phyloP scores from a whole-genome alignment of 169 alveolate genomes.

The Perkinsus olseni region DNA sequence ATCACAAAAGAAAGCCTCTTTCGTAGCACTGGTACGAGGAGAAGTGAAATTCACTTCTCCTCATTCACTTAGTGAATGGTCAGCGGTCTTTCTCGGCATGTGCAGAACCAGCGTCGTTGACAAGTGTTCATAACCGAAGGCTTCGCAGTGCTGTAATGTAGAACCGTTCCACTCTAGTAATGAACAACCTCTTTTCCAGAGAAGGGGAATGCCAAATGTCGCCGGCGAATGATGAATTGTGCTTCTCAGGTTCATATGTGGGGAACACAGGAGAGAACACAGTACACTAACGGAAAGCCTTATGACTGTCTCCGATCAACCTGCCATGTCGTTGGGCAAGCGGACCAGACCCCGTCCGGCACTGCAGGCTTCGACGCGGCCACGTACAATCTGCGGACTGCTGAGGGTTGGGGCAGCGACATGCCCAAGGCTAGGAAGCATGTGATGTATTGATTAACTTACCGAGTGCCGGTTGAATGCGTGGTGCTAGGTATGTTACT shows the following conservation, averaged over 20 bases:
- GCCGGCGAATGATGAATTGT: too few relatives aligned
- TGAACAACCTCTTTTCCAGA: too few relatives aligned
- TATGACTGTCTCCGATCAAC: neutral
- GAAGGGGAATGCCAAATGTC: too few relatives aligned
- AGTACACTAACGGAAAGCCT: neutral
- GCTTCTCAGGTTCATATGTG: neutral
- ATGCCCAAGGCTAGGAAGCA: neutral
- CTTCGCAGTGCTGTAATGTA: too few relatives aligned
- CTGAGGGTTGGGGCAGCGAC: neutral
- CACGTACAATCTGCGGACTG: neutral
- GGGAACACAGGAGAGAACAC: neutral
- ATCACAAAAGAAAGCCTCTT: too few relatives aligned
- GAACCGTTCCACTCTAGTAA: too few relatives aligned
- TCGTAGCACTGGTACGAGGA: too few relatives aligned
- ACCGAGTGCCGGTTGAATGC: neutral
- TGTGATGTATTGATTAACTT: neutral
- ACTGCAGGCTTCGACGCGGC: neutral
- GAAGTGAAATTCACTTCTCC: too few relatives aligned
- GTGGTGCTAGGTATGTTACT: neutral
- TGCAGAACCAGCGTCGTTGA: too few relatives aligned
- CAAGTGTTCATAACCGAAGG: too few relatives aligned
- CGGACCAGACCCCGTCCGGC: neutral
- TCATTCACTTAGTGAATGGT: too few relatives aligned
- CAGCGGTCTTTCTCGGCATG: too few relatives aligned
- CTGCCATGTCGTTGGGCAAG: neutral